Evolutionary conservation across 331 rosid genomes (phyloP).

Genomic region (Quercus phellos): DNA sequence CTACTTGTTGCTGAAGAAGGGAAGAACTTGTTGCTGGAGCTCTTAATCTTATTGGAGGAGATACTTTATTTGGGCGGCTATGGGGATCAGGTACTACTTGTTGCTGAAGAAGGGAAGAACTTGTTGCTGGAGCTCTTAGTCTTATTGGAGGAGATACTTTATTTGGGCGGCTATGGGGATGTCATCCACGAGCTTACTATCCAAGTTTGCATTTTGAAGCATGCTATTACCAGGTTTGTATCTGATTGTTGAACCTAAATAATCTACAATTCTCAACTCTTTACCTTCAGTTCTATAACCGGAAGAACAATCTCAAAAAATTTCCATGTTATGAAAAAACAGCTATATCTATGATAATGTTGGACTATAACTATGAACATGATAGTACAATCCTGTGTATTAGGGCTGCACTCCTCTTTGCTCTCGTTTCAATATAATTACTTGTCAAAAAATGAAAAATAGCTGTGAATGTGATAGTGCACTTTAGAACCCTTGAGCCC

Average conservation of each 20-base stretch:
- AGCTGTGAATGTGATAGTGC: neutral
- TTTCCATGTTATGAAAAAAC: neutral
- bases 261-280: neutral
- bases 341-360: neutral
- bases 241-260: neutral
- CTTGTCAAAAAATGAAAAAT: neutral
- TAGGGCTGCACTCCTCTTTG: too few species aligned
- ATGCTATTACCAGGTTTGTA: conserved; percentile 91
- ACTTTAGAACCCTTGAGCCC: neutral
- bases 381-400: neutral
- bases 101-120: conserved; percentile 71
- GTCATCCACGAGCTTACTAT: conserved; percentile 58
- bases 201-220: conserved; percentile 97
- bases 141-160: conserved; percentile 91
- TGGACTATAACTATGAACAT: neutral
- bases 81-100: conserved; percentile 82
- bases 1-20: conserved; percentile 71
- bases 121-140: conserved; percentile 93
- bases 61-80: conserved; percentile 83
- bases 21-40: conserved; percentile 91
- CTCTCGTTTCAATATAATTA: too few species aligned
- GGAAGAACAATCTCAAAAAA: neutral
- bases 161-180: conserved; percentile 95
- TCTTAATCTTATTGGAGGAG: conserved; percentile 91
- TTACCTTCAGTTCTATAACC: neutral